Conservation (phyloP, 305 asterid species). For the Fraxinus baroniana region DNA sequence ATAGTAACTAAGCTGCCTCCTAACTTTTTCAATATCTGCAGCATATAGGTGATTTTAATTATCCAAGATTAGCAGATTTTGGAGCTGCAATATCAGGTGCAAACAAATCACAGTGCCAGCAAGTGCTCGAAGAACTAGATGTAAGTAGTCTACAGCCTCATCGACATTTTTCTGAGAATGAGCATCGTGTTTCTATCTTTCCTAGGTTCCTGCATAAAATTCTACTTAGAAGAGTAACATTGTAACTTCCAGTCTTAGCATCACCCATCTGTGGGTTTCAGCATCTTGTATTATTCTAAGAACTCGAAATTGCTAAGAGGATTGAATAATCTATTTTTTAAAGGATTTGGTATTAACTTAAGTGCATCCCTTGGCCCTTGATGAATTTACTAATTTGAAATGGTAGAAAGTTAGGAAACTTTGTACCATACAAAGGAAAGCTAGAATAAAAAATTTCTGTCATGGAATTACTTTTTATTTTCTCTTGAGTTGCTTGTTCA, state of each 20-base stretch:
- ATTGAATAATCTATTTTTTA: constrained; percentile 5
- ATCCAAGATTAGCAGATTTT: constrained; percentile 98
- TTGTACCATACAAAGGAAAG: neutral
- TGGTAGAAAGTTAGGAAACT: neutral
- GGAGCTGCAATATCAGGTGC: constrained; percentile 99
- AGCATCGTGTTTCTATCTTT: neutral
- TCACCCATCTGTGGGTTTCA: constrained; percentile 14
- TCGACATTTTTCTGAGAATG: neutral
- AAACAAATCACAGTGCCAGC: constrained; percentile 77
- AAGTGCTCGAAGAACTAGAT: constrained; percentile 99
- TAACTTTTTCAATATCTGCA: constrained; percentile 44
- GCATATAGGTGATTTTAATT: constrained; percentile 95
- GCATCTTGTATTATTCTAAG: neutral
- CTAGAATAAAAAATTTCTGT: neutral
- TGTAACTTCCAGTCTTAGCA: constrained; percentile 1
- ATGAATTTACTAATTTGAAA: constrained; percentile 14
- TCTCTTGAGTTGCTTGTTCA: neutral
- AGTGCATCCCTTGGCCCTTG: constrained; percentile 3
- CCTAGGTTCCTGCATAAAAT: neutral
- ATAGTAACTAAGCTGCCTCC: constrained; percentile 12
- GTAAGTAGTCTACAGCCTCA: constrained; percentile 46
- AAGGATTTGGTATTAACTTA: neutral
- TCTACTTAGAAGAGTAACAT: neutral
- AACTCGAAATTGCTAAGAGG: neutral
- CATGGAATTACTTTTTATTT: neutral